Base-by-base conservation (phyloP, 768 basidiomycete genomes). In the Polyporus arcularius region DNA sequence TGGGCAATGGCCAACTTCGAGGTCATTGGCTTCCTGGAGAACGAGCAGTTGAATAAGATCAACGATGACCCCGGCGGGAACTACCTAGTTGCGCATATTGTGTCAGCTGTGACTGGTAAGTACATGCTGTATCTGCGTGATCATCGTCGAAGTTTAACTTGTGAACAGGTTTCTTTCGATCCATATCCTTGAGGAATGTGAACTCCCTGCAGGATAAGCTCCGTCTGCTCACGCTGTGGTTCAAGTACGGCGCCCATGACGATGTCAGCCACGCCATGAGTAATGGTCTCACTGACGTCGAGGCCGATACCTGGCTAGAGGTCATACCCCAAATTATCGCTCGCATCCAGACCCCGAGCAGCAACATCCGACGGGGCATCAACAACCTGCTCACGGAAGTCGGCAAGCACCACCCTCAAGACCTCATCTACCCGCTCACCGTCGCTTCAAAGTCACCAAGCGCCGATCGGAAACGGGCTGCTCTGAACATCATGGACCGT, bases 281-380 rank as follows among this genome's bases (percentile, higher is more conserved):
- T 28, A 87, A 77, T 55, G 96, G 96, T 0, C 94, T 97, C 74
- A 85, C 86, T 2, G 86, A 85, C 41, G 94, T 99, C 40, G 94
- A 92, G 70, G 88, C 98, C 53, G 95, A 99, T 70, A 98, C 96
- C 0, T 99, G 97, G 97, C 81, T 99, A 41, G 95, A 98, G 69
- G 97, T 99, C 65, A 94, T 98, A 57, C 97, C 97, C 49, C 96
- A 98, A 94, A 96, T 99, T 64, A 98, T 99, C 69, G 97, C 97
- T 43, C 89, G 97, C 14, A 96, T 99, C 66, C 96, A 99, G 79
- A 97, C 95, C 0, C 95, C 96, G 0, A 90, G 90, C 66, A 76
- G 79, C 16, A 91, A 90, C 61, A 92, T 98, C 62, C 85, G 94
- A 39, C 83, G 88, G 64, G 92, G 95, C 62, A 96, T 99, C 71